These are phyloP conservation scores for Pulveroboletus sp. DNA, from an alignment of 768 basidiomycete genomes.

Conservation along the genomic window DNA sequence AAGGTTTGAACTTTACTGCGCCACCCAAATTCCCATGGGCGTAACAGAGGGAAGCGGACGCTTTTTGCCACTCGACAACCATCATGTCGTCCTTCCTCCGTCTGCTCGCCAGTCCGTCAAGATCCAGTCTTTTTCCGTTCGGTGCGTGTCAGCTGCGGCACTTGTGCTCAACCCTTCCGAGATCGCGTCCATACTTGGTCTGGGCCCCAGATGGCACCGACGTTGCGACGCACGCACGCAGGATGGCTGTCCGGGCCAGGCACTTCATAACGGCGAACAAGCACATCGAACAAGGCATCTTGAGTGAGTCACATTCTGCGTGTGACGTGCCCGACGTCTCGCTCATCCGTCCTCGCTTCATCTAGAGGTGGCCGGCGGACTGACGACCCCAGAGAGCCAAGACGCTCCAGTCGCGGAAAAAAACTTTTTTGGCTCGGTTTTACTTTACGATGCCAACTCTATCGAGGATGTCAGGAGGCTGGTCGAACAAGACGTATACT, in stretches of 20 bases:
- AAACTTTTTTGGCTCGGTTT: slow-evolving; percentile 57
- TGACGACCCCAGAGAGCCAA: slow-evolving; percentile 56
- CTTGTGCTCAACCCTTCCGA: slow-evolving; percentile 10
- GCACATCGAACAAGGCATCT: slow-evolving; percentile 38
- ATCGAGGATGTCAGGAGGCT: slow-evolving; percentile 42
- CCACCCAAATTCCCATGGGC: neutral
- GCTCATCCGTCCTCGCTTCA: slow-evolving; percentile 3
- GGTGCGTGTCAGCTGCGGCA: slow-evolving; percentile 5
- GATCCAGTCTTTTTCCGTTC: neutral
- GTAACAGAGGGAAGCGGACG: neutral
- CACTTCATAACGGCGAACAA: slow-evolving; percentile 48
- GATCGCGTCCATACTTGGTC: slow-evolving; percentile 35
- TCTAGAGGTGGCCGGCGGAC: slow-evolving; percentile 49
- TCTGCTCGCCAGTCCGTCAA: neutral
- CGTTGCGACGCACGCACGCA: slow-evolving; percentile 49
- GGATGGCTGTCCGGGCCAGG: slow-evolving; percentile 48
- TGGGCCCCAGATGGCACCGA: slow-evolving; percentile 66
- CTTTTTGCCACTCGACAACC: neutral
- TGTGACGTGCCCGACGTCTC: slow-evolving; percentile 3
- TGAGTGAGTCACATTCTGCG: slow-evolving; percentile 40
- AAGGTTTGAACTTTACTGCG: slow-evolving; percentile 2
- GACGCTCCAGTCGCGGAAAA: slow-evolving; percentile 40
- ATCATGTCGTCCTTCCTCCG: neutral
- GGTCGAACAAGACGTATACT: slow-evolving; percentile 42
- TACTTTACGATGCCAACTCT: slow-evolving; percentile 51